Evolutionary conservation across 2,329 filamentous ascomycete genomes (phyloP).

Genomic region (Atkinsonella hypoxylon): DNA sequence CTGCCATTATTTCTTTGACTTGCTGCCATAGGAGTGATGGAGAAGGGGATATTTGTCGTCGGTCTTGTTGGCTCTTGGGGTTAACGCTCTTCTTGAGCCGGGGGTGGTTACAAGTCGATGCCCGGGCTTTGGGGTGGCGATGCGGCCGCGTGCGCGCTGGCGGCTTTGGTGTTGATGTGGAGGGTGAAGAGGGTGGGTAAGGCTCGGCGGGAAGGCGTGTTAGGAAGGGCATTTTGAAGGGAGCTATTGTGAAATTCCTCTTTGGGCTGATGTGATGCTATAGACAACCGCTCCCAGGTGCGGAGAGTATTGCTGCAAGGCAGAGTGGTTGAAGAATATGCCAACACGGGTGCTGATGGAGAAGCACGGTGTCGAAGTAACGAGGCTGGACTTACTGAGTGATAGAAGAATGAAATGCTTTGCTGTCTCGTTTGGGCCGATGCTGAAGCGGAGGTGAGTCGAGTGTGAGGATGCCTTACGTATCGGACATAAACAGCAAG

Average conservation of each 20-base stretch:
- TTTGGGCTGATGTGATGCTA: neutral
- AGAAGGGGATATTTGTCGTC: too few species aligned
- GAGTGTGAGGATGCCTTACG: neutral
- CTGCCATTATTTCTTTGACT: constrained; percentile 1
- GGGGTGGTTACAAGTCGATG: too few species aligned
- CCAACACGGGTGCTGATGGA: too few species aligned
- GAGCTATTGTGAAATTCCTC: neutral
- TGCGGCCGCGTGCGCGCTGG: neutral
- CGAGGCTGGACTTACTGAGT: too few species aligned
- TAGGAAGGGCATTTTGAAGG: neutral
- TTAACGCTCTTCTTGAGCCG: too few species aligned
- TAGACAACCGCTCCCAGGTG: too few species aligned
- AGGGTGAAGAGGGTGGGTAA: neutral
- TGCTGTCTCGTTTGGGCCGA: too few species aligned
- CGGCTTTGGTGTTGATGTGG: neutral
- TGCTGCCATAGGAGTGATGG: neutral
- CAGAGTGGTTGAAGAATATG: too few species aligned
- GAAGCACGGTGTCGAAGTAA: too few species aligned
- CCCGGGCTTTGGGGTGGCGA: neutral
- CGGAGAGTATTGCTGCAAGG: too few species aligned
- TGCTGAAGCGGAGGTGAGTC: neutral
- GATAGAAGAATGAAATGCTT: too few species aligned
- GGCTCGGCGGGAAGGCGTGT: neutral
- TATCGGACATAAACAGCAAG: too few species aligned
- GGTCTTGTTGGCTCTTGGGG: neutral